Evolutionary conservation across 805 yeast species (phyloP).

Genomic region (Jamesozyma jinghongensis): DNA sequence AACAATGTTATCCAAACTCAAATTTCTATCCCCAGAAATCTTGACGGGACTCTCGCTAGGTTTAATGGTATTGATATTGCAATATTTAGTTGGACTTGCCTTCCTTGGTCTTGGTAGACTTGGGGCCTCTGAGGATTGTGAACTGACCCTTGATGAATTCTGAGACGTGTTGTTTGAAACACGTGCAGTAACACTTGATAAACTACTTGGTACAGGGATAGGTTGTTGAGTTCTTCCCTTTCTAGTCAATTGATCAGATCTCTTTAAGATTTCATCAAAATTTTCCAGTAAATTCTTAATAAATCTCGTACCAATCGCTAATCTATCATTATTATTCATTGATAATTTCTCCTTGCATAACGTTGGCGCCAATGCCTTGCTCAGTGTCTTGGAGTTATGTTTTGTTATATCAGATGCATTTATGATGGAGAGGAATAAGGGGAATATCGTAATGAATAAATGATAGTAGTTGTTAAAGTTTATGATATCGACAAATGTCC

Average conservation of each 20-base stretch:
- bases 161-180: background rate
- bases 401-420: slow-evolving; percentile 32
- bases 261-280: slow-evolving; percentile 35
- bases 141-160: background rate
- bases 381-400: slow-evolving; percentile 31
- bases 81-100: slow-evolving; percentile 18
- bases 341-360: slow-evolving; percentile 44
- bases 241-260: slow-evolving; percentile 7
- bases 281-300: slow-evolving; percentile 43
- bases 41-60: background rate
- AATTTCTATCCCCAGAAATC: slow-evolving; percentile 3
- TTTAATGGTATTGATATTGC: no score
- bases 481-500: slow-evolving; percentile 31
- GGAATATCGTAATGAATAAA: slow-evolving; percentile 35
- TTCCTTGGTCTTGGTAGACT: slow-evolving; percentile 23
- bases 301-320: slow-evolving; percentile 45
- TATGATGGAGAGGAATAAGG: slow-evolving; percentile 39
- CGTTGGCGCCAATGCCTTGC: slow-evolving; percentile 45
- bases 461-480: slow-evolving; percentile 28
- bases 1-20: slow-evolving; percentile 3
- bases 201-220: background rate
- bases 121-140: slow-evolving; percentile 10
- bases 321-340: slow-evolving; percentile 36
- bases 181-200: background rate
- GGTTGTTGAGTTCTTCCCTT: slow-evolving; percentile 5